Conservation (phyloP, 73 alveolate species). For the Tetrahymena elliotti region DNA sequence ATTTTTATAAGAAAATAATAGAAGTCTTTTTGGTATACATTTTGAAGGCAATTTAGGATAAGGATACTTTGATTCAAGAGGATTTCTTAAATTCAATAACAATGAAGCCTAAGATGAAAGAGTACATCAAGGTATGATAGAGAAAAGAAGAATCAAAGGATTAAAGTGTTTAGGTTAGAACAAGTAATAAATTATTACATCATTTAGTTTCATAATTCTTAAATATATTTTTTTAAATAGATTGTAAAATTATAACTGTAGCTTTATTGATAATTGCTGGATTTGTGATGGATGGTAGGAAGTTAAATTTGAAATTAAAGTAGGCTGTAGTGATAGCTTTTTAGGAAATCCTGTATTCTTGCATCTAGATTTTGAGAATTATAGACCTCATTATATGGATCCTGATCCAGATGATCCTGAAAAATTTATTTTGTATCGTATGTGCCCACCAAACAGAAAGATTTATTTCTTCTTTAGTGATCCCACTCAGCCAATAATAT, state of each 20-base stretch:
- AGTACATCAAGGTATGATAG: background rate
- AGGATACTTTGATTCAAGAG: slow-evolving; percentile 13
- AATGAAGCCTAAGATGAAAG: slow-evolving; percentile 3
- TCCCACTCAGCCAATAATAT: background rate
- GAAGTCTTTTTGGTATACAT: slow-evolving; percentile 24
- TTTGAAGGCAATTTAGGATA: slow-evolving; percentile 22
- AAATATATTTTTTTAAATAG: slow-evolving; percentile 6
- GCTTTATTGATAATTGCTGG: slow-evolving; percentile 35
- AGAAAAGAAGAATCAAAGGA: slow-evolving; percentile 4
- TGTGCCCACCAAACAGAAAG: slow-evolving; percentile 40
- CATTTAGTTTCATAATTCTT: background rate
- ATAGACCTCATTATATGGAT: slow-evolving; percentile 20
- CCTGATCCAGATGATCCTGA: slow-evolving; percentile 4
- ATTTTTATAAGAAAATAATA: slow-evolving; percentile 1
- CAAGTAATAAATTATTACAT: background rate
- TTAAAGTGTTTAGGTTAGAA: background rate
- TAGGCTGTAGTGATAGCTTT: slow-evolving; percentile 9
- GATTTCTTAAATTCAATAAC: background rate
- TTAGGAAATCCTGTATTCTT: slow-evolving; percentile 27
- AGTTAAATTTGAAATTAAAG: slow-evolving; percentile 21
- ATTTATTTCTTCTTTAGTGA: slow-evolving; percentile 29
- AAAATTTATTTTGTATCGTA: background rate
- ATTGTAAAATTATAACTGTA: slow-evolving; percentile 15
- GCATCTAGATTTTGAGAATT: slow-evolving; percentile 34
- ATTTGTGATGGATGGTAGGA: slow-evolving; percentile 47